Evolutionary conservation across 352 stramenopile genomes (phyloP), one percentile per base, ranked within the genome.

Genomic region (Phytophthora boehmeriae): DNA sequence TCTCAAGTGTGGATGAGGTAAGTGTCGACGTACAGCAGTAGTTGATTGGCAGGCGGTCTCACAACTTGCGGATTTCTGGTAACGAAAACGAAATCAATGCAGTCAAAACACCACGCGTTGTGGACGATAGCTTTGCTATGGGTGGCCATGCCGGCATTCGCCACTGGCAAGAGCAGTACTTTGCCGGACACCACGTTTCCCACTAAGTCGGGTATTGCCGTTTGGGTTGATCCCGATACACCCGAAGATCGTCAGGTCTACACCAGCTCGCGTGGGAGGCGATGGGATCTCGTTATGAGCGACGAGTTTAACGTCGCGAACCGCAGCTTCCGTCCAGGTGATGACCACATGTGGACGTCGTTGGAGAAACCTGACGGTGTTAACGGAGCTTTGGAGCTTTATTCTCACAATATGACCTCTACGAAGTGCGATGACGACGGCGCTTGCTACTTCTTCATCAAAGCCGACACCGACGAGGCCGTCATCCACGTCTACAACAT

Each of bases 251-350:
- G 34, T 39, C 83, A 83, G 47, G 86, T 75, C 36, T 78, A 78
- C 64, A 60, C 23, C 27, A 76, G 58, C 4, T 90, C 81, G 4
- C 77, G 78, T 34, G 81, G 79, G 1, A 44, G 59, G 1, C 59
- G n/a, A 22, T 90, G 79, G 75, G 43, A 89, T 16, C 66, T 97
- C 10, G 78, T 95, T 30, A 98, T 98, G 88, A 97, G 89, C 30
- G 95, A 98, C 73, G 95, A 98, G 70, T 98, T 98, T 68, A 89
- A 98, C 66, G 81, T 80, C 44, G 78, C 90, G 6, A 85, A 88
- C 34, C 82, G 96, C 17, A 85, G 60, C 28, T 98, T 99, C 66
- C 54, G 71, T 14, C 93, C 98, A 20, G 96, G 95, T 16, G 63
- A 83, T 25, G 95, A 98, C 76, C 93, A 97, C 41, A 71, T 94